Evolutionary conservation across 192 early-diverging fungal species (phyloP).

Genomic region (Irineochytrium annulatum): DNA sequence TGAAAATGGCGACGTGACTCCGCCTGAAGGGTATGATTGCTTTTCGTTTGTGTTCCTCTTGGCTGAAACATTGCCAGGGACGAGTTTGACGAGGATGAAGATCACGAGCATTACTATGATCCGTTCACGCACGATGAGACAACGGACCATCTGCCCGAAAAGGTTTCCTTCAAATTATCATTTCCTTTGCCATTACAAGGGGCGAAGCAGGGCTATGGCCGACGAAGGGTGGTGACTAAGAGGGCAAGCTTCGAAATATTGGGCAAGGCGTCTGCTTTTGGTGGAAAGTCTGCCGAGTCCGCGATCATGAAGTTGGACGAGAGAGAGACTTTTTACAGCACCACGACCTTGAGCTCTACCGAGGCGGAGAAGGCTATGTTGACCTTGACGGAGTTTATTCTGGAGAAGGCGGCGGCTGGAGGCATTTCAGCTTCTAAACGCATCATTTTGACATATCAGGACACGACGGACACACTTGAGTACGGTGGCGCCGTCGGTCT

Average conservation of each 20-base stretch:
- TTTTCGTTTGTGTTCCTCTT: constrained; percentile 4
- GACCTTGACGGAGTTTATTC: constrained; percentile 15
- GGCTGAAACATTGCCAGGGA: constrained; percentile 27
- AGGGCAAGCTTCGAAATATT: not conserved
- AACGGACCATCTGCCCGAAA: constrained; percentile 8
- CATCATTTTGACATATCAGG: constrained; percentile 28
- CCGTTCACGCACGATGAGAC: no score
- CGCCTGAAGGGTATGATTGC: constrained; percentile 13
- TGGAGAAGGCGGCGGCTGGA: constrained; percentile 6
- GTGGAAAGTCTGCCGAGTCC: constrained; percentile 7
- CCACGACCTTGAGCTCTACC: constrained; percentile 9
- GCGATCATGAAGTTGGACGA: not conserved
- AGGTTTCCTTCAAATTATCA: not conserved
- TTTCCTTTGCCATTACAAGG: not conserved
- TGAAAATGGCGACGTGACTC: constrained; percentile 17
- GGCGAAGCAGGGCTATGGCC: not conserved
- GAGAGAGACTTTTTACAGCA: constrained; percentile 6
- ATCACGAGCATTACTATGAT: constrained; percentile 46
- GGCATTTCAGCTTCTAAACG: not conserved
- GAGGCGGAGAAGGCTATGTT: constrained; percentile 18
- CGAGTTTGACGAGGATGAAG: constrained; percentile 27
- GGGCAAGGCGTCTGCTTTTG: not conserved
- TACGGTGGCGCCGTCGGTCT: constrained; percentile 17
- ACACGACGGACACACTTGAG: constrained; percentile 37
- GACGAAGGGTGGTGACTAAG: not conserved